phyloP scores from a whole-genome alignment of 768 basidiomycete genomes.

The Serpula lacrymans region DNA sequence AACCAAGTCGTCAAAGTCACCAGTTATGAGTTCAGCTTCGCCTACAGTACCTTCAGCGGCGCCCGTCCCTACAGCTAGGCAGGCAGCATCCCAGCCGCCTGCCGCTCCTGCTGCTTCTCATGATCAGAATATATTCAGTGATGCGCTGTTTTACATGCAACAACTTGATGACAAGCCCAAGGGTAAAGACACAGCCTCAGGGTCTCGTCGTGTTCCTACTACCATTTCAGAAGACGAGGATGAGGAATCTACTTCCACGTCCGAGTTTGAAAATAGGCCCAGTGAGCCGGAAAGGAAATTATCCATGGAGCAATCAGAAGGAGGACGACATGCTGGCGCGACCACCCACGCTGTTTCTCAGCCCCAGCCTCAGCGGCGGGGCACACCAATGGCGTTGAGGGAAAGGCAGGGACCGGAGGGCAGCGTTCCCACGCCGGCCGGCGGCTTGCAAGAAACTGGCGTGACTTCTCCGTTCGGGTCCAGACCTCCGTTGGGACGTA shows the following conservation, averaged over 20 bases:
- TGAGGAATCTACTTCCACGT: constrained; percentile 31
- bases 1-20: constrained; percentile 9
- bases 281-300: constrained; percentile 8
- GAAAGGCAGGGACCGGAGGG: too few relatives aligned
- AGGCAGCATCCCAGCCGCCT: constrained; percentile 20
- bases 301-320: constrained; percentile 3
- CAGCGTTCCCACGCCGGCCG: constrained; percentile 8
- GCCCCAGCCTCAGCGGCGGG: constrained; percentile 17
- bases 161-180: constrained; percentile 39
- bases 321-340: constrained; percentile 9
- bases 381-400: constrained; percentile 9
- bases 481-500: constrained; percentile 49
- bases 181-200: constrained; percentile 11
- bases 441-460: constrained; percentile 30
- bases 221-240: constrained; percentile 43
- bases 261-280: constrained; percentile 24
- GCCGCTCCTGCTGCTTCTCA: constrained; percentile 15
- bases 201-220: constrained; percentile 39
- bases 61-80: constrained; percentile 16
- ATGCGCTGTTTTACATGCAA: constrained; percentile 70
- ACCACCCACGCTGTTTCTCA: constrained; percentile 20
- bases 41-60: constrained; percentile 19
- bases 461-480: constrained; percentile 32
- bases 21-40: constrained; percentile 10
- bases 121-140: constrained; percentile 41